A percentile compares a stretch with the other conserved stretches of the same genome.
phyloP scores from a whole-genome alignment of 345 rosid species.

The rapeseed (Brassica napus) region DNA sequence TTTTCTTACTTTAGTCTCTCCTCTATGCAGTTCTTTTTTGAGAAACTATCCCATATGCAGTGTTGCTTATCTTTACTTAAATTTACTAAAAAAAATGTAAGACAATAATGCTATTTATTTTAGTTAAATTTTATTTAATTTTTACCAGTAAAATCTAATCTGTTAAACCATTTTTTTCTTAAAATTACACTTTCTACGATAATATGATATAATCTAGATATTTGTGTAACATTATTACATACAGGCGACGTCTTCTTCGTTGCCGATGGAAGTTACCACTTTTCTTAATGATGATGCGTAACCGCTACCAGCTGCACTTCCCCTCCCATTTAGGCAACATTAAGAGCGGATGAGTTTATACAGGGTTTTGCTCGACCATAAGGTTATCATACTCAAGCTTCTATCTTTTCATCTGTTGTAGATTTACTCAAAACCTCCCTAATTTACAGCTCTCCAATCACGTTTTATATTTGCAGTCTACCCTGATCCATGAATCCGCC shows the following conservation, averaged over 20 bases:
- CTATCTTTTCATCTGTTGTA: background rate
- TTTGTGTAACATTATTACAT: background rate
- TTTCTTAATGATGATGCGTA: too few relatives aligned
- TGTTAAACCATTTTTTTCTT: background rate
- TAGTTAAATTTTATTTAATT: background rate
- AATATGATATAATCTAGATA: background rate
- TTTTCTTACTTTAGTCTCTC: slow-evolving; percentile 9
- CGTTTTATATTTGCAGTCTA: background rate
- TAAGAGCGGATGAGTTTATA: background rate
- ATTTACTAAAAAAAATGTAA: background rate
- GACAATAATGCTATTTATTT: background rate
- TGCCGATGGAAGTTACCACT: background rate
- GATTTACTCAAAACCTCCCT: background rate
- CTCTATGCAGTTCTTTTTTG: too few relatives aligned
- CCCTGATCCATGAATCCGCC: background rate
- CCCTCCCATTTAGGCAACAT: background rate
- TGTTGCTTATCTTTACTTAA: background rate
- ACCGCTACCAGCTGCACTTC: background rate
- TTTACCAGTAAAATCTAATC: background rate
- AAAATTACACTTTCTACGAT: too few relatives aligned
- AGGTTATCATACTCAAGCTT: background rate
- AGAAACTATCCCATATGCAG: background rate
- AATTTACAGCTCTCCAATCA: background rate
- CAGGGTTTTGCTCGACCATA: too few relatives aligned
- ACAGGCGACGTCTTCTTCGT: background rate